phyloP scores from a whole-genome alignment of 768 basidiomycete species.

The Collybia nuda region DNA sequence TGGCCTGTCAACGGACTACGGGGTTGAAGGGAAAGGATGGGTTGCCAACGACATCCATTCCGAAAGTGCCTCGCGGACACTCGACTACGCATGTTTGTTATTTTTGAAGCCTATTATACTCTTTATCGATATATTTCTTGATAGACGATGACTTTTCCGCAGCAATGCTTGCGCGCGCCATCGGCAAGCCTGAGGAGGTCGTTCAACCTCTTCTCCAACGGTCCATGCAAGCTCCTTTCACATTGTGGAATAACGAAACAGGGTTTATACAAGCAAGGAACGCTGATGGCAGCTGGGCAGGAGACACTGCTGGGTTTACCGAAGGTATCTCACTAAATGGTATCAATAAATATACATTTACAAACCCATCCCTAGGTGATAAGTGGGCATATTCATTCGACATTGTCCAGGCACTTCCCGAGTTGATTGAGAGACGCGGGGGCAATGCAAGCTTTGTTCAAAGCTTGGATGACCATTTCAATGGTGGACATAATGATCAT shows the following conservation, averaged over 20 bases:
- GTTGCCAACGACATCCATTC: slow-evolving; percentile 80
- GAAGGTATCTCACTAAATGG: slow-evolving; percentile 49
- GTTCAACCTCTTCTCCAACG: slow-evolving; percentile 50
- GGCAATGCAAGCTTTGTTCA: slow-evolving; percentile 64
- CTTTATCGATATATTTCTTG: neutral
- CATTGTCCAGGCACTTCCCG: slow-evolving; percentile 71
- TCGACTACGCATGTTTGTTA: slow-evolving; percentile 73
- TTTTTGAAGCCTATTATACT: neutral
- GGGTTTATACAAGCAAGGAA: slow-evolving; percentile 85
- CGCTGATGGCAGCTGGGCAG: slow-evolving; percentile 69
- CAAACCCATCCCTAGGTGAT: slow-evolving; percentile 29
- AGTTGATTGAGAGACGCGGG: slow-evolving; percentile 63
- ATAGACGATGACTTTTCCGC: slow-evolving; percentile 80
- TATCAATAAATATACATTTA: neutral
- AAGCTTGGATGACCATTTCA: slow-evolving; percentile 61
- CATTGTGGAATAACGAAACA: slow-evolving; percentile 65
- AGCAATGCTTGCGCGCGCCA: slow-evolving; percentile 54
- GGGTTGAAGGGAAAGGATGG: slow-evolving; percentile 55
- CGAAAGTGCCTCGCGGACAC: slow-evolving; percentile 74
- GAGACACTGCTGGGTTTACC: slow-evolving; percentile 73
- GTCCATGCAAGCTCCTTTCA: slow-evolving; percentile 54
- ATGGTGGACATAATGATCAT: slow-evolving; percentile 75
- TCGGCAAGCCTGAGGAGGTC: slow-evolving; percentile 51
- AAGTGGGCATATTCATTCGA: slow-evolving; percentile 76
- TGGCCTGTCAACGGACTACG: slow-evolving; percentile 69